These are phyloP conservation scores for Fagopyrum tataricum DNA, from an alignment of 148 eudicot genomes.

Conservation along the genomic window DNA sequence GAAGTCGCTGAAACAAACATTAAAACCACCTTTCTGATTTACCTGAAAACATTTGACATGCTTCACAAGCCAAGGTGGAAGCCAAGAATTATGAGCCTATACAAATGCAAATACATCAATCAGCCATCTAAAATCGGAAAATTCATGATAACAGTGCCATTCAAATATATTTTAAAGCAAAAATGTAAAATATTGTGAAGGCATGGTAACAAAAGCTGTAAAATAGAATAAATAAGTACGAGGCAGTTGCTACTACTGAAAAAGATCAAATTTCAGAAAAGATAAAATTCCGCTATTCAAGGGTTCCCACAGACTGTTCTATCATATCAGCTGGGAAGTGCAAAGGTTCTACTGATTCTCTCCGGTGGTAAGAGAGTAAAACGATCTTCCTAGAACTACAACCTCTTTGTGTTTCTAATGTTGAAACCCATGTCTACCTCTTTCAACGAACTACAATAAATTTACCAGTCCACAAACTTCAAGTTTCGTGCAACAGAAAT, in stretches of 20 bases:
- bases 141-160: neutral
- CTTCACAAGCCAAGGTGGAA: constrained; percentile 85
- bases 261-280: too few relatives aligned
- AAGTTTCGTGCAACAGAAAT: neutral
- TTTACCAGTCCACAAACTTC: neutral
- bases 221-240: too few relatives aligned
- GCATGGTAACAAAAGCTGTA: neutral
- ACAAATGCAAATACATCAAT: constrained; percentile 8
- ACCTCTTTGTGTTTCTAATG: neutral
- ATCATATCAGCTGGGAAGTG: neutral
- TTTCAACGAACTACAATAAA: neutral
- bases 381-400: neutral
- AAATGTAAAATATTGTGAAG: neutral
- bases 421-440: neutral
- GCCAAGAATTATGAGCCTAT: constrained; percentile 86
- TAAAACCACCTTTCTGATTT: constrained; percentile 13
- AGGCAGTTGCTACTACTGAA: neutral
- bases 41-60: constrained; percentile 46
- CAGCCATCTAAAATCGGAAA: constrained; percentile 12
- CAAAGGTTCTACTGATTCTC: neutral
- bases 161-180: too few relatives aligned
- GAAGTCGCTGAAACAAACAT: neutral
- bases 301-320: neutral
- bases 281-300: too few relatives aligned
- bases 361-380: too few relatives aligned